These are phyloP conservation scores for Conticribra weissflogii DNA, from an alignment of 108 stramenopile species.

Conservation along the genomic window DNA sequence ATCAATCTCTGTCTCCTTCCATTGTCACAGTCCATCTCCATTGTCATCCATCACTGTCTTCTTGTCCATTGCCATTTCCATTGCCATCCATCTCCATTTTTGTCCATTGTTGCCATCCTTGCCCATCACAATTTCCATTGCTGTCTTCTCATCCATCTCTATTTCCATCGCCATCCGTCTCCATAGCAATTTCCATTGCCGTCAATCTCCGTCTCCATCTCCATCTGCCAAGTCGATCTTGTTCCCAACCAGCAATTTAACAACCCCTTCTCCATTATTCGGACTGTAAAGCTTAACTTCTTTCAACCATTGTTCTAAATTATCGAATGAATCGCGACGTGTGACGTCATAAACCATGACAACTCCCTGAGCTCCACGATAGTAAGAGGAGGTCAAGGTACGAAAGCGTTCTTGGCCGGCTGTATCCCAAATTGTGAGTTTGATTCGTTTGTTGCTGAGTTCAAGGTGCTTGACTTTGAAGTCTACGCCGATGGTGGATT, in stretches of 20 bases:
- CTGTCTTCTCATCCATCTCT: no score
- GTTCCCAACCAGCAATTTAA: conserved; percentile 97
- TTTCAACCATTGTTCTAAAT: conserved; percentile 96
- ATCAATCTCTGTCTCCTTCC: no score
- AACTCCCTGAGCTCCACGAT: conserved; percentile 99
- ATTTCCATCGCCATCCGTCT: neutral
- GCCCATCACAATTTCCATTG: conserved; percentile 46
- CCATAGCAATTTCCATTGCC: neutral
- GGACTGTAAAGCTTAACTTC: conserved; percentile 96
- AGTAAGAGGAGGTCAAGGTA: conserved; percentile 96
- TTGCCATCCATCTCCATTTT: no score
- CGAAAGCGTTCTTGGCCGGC: conserved; percentile 99
- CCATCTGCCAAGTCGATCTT: conserved; percentile 89
- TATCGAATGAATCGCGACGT: conserved; percentile 97
- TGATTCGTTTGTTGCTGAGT: conserved; percentile 87
- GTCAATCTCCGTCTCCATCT: neutral
- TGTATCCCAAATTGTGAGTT: conserved; percentile 97
- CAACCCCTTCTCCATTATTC: conserved; percentile 94
- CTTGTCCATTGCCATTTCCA: no score
- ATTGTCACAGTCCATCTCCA: no score
- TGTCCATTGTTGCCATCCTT: no score
- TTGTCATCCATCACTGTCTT: no score
- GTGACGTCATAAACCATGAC: conserved; percentile 98
- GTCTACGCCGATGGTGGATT: conserved; percentile 96
- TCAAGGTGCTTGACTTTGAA: conserved; percentile 95